Evolutionary conservation across 202 grass and related monocot species (phyloP).

Genomic region (Schoenoplectus triqueter): DNA sequence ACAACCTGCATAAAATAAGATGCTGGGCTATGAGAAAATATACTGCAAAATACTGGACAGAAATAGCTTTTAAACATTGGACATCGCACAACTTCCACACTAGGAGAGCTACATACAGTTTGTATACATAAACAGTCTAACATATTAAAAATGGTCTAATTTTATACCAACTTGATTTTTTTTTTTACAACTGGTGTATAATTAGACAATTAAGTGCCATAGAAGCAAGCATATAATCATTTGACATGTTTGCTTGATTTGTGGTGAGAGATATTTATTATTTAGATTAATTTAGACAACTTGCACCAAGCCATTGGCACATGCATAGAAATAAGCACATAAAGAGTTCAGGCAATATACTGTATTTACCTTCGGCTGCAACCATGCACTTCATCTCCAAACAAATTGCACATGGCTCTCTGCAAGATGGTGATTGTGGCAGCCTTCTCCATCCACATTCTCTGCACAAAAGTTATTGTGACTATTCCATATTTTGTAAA

Average conservation of each 20-base stretch:
- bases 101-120: not conserved
- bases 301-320: not conserved
- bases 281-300: not conserved
- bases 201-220: not conserved
- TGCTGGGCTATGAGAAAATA: not conserved
- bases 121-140: not conserved
- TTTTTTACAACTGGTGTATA: not conserved
- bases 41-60: not conserved
- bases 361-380: slow-evolving; percentile 72
- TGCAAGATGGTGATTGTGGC: slow-evolving; percentile 59
- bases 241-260: not conserved
- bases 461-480: slow-evolving; percentile 40
- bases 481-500: slow-evolving; percentile 29
- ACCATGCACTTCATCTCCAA: slow-evolving; percentile 95
- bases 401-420: slow-evolving; percentile 91
- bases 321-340: slow-evolving; percentile 14
- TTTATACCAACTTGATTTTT: not conserved
- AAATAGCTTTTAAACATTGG: not conserved
- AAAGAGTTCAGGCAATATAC: not conserved
- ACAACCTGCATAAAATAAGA: slow-evolving; percentile 55
- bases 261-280: not conserved
- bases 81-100: not conserved
- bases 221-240: not conserved
- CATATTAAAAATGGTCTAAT: slow-evolving; percentile 7
- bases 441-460: slow-evolving; percentile 93